Percentiles rank a stretch among this genome's conserved stretches.
These are phyloP conservation scores for Odonthalia washingtoniensis DNA, from an alignment of 31 red algal species.

Conservation along the genomic window DNA sequence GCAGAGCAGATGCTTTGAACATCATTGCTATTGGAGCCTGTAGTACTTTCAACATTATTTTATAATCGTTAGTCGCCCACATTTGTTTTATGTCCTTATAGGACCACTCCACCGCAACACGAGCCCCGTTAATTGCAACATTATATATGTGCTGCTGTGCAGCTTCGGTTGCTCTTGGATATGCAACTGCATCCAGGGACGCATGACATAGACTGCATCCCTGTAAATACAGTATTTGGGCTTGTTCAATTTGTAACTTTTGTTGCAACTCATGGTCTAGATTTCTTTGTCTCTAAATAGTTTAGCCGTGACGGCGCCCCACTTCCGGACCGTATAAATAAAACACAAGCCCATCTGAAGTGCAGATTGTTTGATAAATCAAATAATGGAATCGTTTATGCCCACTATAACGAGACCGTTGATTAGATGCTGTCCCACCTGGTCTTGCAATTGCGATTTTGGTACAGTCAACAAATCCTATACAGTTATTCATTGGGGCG, in stretches of 20 bases:
- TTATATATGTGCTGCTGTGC: not conserved
- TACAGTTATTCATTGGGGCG: too few relatives aligned
- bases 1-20: not conserved
- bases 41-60: not conserved
- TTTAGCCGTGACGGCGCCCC: not conserved
- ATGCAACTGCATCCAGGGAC: not conserved
- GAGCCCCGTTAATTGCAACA: not conserved
- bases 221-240: not conserved
- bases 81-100: slow-evolving; percentile 23
- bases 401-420: not conserved
- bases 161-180: not conserved
- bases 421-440: not conserved
- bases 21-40: not conserved
- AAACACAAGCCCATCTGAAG: not conserved
- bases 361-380: too few relatives aligned
- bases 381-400: slow-evolving; percentile 32
- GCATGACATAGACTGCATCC: not conserved
- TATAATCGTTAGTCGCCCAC: not conserved
- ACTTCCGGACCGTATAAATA: not conserved
- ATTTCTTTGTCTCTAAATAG: not conserved
- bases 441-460: slow-evolving; percentile 9
- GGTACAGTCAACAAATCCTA: slow-evolving; percentile 34
- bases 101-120: slow-evolving; percentile 18
- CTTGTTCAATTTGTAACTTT: not conserved
- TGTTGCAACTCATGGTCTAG: not conserved